A percentile compares a stretch with the other conserved stretches of the same genome.
Conservation (phyloP, 2,329 filamentous ascomycete genomes). For the Metarhizium anisopliae region DNA sequence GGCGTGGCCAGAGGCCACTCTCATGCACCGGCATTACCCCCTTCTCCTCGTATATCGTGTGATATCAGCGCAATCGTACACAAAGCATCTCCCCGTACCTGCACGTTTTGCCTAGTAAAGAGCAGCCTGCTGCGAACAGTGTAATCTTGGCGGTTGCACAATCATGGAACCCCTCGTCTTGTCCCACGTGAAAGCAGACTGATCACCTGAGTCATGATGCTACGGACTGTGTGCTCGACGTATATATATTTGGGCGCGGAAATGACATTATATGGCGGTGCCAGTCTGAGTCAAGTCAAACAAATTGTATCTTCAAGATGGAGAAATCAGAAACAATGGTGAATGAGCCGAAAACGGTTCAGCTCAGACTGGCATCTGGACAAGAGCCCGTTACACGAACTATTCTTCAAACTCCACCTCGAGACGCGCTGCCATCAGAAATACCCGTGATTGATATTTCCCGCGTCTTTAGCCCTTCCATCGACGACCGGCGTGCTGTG, state of each 20-base stretch:
- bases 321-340: not conserved
- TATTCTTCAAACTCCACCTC: conserved; percentile 24
- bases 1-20: no score
- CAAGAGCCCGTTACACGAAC: conserved; percentile 27
- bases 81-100: no score
- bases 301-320: not conserved
- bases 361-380: conserved; percentile 26
- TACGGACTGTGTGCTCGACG: not conserved
- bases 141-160: no score
- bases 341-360: not conserved
- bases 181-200: not conserved
- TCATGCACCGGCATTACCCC: no score
- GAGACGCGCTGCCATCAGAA: conserved; percentile 29
- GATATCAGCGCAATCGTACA: no score
- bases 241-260: not conserved
- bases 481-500: conserved; percentile 27
- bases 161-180: not conserved
- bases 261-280: not conserved
- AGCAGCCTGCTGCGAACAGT: no score
- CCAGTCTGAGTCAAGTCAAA: not conserved
- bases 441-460: conserved; percentile 46
- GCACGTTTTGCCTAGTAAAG: no score
- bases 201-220: not conserved
- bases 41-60: no score
- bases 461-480: conserved; percentile 25